Percentiles rank a stretch among this genome's conserved stretches.
phyloP scores from a whole-genome alignment of 805 yeast species.

The Wickerhamiella azymoides region DNA sequence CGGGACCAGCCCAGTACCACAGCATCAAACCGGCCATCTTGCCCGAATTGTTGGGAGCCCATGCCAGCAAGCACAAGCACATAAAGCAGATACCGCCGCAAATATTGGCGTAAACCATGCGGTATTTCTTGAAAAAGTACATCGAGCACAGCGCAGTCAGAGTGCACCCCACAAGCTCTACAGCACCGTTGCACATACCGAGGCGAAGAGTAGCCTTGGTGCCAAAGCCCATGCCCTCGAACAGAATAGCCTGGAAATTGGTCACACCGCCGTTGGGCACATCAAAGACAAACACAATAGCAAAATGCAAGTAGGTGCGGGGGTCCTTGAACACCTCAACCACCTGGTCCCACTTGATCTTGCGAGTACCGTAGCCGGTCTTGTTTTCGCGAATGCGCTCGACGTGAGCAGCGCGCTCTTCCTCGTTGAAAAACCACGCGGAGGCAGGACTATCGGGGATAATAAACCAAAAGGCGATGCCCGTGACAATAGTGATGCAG shows the following conservation, averaged over 20 bases:
- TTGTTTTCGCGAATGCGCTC: constrained; percentile 41
- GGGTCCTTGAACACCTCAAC: constrained; percentile 37
- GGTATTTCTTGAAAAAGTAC: constrained; percentile 8
- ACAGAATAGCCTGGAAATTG: constrained; percentile 33
- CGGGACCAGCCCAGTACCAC: constrained; percentile 24
- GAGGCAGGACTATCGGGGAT: constrained; percentile 43
- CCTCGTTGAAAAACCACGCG: constrained; percentile 25
- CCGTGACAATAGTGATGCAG: constrained; percentile 38
- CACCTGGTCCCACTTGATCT: constrained; percentile 42
- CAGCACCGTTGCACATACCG: constrained; percentile 35
- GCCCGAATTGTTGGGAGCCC: constrained; percentile 27
- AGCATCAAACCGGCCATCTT: constrained; percentile 31
- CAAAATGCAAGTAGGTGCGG: constrained; percentile 36
- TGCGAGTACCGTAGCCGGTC: constrained; percentile 44
- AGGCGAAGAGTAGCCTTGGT: constrained; percentile 27
- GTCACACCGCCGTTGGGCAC: constrained; percentile 37
- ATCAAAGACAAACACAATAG: neutral
- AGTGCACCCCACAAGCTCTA: constrained; percentile 19
- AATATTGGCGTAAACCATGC: constrained; percentile 30
- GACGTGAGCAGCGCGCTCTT: constrained; percentile 36
- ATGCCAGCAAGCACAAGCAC: constrained; percentile 34
- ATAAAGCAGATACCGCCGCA: constrained; percentile 35
- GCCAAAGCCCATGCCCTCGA: constrained; percentile 25
- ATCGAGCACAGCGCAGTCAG: constrained; percentile 14
- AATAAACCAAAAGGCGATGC: constrained; percentile 34